Conservation (phyloP, 1,284 basidiomycete genomes). For the Lignosus rhinocerotis region DNA sequence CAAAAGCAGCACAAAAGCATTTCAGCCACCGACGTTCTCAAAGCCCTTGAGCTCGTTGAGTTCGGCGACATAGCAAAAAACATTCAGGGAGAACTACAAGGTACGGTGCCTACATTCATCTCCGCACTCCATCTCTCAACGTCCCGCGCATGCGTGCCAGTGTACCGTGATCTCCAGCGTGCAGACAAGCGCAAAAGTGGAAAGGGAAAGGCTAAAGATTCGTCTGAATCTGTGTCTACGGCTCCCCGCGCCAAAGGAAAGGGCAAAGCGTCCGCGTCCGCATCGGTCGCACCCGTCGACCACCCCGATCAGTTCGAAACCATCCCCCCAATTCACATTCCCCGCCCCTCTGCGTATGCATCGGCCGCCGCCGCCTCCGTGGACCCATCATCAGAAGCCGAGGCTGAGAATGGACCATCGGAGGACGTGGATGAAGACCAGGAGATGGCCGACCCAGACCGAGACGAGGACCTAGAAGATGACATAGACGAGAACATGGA, state of each 20-base stretch:
- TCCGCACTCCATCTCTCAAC: background rate
- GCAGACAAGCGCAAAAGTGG: slow-evolving; percentile 51
- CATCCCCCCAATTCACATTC: slow-evolving; percentile 28
- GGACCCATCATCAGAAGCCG: slow-evolving; percentile 22
- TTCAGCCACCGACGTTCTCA: slow-evolving; percentile 85
- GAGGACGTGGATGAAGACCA: slow-evolving; percentile 31
- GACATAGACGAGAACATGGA: slow-evolving; percentile 25
- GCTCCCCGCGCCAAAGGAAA: slow-evolving; percentile 28
- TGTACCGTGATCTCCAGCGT: slow-evolving; percentile 60
- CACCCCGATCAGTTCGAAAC: background rate
- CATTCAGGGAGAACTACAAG: slow-evolving; percentile 71
- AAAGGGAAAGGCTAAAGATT: slow-evolving; percentile 37
- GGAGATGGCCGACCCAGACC: slow-evolving; percentile 35
- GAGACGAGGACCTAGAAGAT: slow-evolving; percentile 29
- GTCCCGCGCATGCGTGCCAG: slow-evolving; percentile 35
- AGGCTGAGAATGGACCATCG: slow-evolving; percentile 28
- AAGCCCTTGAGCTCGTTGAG: slow-evolving; percentile 80
- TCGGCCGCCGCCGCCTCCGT: slow-evolving; percentile 1
- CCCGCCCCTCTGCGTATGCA: slow-evolving; percentile 9
- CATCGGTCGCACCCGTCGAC: background rate
- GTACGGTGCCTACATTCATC: slow-evolving; percentile 41
- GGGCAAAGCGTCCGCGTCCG: slow-evolving; percentile 15
- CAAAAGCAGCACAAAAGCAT: slow-evolving; percentile 87
- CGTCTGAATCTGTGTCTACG: slow-evolving; percentile 24
- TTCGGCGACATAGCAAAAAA: slow-evolving; percentile 74